A percentile compares a stretch with the other conserved stretches of the same genome.
Evolutionary conservation across 2,329 filamentous ascomycete species (phyloP).

Genomic region (Verticillium nubilum): DNA sequence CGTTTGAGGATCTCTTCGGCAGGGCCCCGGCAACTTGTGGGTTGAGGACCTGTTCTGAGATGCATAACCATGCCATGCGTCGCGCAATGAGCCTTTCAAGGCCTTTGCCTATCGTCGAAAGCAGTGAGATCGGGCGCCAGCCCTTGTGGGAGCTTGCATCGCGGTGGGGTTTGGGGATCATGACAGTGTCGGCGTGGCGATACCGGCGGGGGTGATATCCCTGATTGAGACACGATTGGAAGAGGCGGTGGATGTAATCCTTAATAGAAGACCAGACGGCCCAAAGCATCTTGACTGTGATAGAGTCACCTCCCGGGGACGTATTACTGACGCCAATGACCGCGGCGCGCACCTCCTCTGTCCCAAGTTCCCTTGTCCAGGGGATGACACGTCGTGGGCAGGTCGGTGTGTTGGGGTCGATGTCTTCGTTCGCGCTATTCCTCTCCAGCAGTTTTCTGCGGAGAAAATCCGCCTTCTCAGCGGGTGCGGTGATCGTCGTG

Average conservation of each 20-base stretch:
- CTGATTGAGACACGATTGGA: constrained; percentile 10
- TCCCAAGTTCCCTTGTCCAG: constrained; percentile 8
- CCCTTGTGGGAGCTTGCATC: constrained; percentile 12
- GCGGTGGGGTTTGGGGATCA: constrained; percentile 17
- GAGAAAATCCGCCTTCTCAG: background rate
- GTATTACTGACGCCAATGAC: constrained; percentile 13
- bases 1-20: constrained; percentile 12
- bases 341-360: constrained; percentile 11
- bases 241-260: constrained; percentile 8
- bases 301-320: constrained; percentile 14
- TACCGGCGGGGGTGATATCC: constrained; percentile 15
- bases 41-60: constrained; percentile 14
- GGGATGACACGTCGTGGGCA: constrained; percentile 4
- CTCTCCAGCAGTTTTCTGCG: background rate
- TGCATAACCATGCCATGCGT: constrained; percentile 12
- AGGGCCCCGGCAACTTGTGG: constrained; percentile 16
- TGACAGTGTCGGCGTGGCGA: constrained; percentile 15
- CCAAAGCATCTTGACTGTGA: constrained; percentile 14
- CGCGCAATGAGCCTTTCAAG: constrained; percentile 18
- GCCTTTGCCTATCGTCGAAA: constrained; percentile 19
- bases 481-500: background rate
- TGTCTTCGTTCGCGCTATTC: background rate
- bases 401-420: background rate
- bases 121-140: constrained; percentile 19
- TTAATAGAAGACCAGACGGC: background rate